Evolutionary conservation across 495 filamentous ascomycete genomes (phyloP).

Genomic region (Pyronema domesticum): DNA sequence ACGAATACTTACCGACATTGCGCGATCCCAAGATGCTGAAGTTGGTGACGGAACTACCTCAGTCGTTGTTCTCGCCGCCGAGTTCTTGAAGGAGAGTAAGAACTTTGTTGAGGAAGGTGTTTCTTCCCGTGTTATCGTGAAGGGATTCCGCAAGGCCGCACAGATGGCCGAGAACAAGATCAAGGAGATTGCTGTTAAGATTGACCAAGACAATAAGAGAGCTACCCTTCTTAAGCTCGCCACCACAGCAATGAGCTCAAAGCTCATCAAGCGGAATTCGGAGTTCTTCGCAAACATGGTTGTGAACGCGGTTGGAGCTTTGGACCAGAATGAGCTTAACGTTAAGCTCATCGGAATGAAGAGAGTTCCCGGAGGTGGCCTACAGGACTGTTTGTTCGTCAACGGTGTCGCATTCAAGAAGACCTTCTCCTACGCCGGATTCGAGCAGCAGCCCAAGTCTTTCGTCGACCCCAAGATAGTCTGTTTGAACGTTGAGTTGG

Average conservation of each 20-base stretch:
- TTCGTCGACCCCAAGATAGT: conserved; percentile 89
- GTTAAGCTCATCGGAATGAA: conserved; percentile 97
- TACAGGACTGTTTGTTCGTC: conserved; percentile 92
- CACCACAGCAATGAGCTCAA: conserved; percentile 97
- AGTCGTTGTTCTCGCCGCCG: conserved; percentile 86
- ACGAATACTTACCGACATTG: conserved; percentile 94
- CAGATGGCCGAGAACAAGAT: conserved; percentile 95
- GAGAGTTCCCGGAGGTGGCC: conserved; percentile 88
- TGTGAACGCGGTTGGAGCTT: conserved; percentile 87
- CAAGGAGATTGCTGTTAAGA: conserved; percentile 88
- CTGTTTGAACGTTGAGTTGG: conserved; percentile 91
- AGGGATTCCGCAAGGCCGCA: conserved; percentile 76
- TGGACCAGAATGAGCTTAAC: conserved; percentile 93
- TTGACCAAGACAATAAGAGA: conserved; percentile 65
- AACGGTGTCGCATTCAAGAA: conserved; percentile 99
- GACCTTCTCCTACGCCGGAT: conserved; percentile 96
- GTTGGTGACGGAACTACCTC: conserved; percentile 96
- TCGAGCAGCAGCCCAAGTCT: conserved; percentile 94
- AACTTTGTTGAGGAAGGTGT: conserved; percentile 92
- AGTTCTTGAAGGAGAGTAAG: conserved; percentile 89
- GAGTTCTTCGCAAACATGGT: conserved; percentile 99
- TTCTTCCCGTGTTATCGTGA: conserved; percentile 92
- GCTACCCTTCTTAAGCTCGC: conserved; percentile 82
- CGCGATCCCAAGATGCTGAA: conserved; percentile 95
- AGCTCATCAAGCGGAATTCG: conserved; percentile 93